phyloP scores from a whole-genome alignment of 148 eudicot genomes.

The Salicornia ramosissima region DNA sequence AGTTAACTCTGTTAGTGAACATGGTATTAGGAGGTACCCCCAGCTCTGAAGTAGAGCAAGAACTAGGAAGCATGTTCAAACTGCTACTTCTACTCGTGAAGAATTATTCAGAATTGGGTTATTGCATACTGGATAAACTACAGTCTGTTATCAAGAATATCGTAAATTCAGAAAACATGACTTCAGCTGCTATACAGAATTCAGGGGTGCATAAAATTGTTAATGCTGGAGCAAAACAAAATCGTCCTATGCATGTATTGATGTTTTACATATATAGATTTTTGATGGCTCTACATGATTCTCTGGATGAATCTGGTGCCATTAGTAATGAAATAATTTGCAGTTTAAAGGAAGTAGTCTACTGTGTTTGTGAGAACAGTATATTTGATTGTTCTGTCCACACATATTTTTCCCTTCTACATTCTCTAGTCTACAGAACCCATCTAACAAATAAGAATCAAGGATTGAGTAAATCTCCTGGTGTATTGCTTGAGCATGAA shows the following conservation, averaged over 20 bases:
- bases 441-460: constrained; percentile 20
- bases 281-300: constrained; percentile 44
- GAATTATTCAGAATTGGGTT: constrained; percentile 37
- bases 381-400: constrained; percentile 48
- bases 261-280: constrained; percentile 34
- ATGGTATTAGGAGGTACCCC: constrained; percentile 24
- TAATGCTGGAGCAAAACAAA: constrained; percentile 21
- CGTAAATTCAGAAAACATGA: constrained; percentile 26
- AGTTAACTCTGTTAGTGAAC: constrained; percentile 34
- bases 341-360: constrained; percentile 36
- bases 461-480: constrained; percentile 19
- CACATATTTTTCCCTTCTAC: constrained; percentile 41
- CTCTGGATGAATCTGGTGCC: constrained; percentile 31
- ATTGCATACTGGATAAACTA: constrained; percentile 43
- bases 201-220: constrained; percentile 33
- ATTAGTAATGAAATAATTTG: constrained; percentile 30
- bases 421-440: constrained; percentile 26
- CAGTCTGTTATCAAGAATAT: constrained; percentile 29
- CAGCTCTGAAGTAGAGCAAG: constrained; percentile 35
- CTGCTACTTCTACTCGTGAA: constrained; percentile 38
- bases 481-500: constrained; percentile 31
- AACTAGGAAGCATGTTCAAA: constrained; percentile 41
- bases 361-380: constrained; percentile 37
- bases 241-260: constrained; percentile 27
- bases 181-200: constrained; percentile 20